Evolutionary conservation across 2,329 filamentous ascomycete species (phyloP).

Genomic region (Epichloe typhina): DNA sequence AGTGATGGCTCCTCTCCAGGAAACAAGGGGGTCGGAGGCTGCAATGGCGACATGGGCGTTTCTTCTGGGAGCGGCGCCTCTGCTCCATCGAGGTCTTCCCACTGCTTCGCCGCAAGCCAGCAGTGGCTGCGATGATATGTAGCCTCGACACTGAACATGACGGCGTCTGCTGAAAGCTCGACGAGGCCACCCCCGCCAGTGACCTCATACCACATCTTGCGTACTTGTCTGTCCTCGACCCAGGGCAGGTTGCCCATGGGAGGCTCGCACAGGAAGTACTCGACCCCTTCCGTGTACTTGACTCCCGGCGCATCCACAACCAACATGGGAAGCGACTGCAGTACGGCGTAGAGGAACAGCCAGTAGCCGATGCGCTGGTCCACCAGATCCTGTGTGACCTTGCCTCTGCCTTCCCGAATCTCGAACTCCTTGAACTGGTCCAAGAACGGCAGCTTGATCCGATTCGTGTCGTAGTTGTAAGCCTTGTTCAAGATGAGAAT

Average conservation of each 20-base stretch:
- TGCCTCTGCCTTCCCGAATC: conserved; percentile 50
- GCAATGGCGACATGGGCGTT: conserved; percentile 23
- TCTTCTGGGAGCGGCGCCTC: conserved; percentile 16
- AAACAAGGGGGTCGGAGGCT: conserved; percentile 25
- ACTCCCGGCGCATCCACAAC: conserved; percentile 63
- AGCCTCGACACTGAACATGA: conserved; percentile 48
- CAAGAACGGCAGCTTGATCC: conserved; percentile 47
- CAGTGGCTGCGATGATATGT: conserved; percentile 46
- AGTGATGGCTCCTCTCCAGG: conserved; percentile 16
- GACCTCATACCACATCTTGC: conserved; percentile 62
- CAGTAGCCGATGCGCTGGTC: conserved; percentile 66
- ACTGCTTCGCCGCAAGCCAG: conserved; percentile 39
- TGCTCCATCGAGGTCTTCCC: conserved; percentile 27
- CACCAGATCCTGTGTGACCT: conserved; percentile 50
- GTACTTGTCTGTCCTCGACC: conserved; percentile 50
- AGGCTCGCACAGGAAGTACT: conserved; percentile 71
- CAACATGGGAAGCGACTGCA: conserved; percentile 66
- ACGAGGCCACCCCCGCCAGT: conserved; percentile 48
- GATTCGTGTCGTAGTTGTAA: conserved; percentile 63
- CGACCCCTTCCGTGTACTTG: conserved; percentile 55
- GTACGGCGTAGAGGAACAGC: conserved; percentile 67
- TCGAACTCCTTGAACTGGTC: conserved; percentile 61
- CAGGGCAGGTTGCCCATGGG: conserved; percentile 62
- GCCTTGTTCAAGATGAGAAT: conserved; percentile 64
- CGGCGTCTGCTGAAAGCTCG: conserved; percentile 45